These are phyloP conservation scores for Scorias spongiosa DNA, from an alignment of 2,329 filamentous ascomycete genomes.

Conservation along the genomic window DNA sequence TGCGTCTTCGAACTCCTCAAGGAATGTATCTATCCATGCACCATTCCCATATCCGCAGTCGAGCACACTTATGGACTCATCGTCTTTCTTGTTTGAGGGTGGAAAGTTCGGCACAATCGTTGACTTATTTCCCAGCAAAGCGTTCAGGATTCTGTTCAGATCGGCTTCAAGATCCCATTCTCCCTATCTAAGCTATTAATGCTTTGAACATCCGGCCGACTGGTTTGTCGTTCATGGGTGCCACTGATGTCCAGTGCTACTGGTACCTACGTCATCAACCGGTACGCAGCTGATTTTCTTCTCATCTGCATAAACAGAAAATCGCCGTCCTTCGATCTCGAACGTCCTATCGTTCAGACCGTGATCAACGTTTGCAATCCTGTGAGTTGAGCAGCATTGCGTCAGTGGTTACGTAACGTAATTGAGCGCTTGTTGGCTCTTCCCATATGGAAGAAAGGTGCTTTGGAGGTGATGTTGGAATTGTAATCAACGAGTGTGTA, in stretches of 20 bases:
- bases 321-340: background rate
- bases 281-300: constrained; percentile 17
- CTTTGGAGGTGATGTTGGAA: too few relatives aligned
- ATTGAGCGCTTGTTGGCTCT: too few relatives aligned
- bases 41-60: constrained; percentile 21
- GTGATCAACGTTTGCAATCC: too few relatives aligned
- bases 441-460: too few relatives aligned
- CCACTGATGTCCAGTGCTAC: too few relatives aligned
- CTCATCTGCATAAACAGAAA: constrained; percentile 3
- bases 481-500: too few relatives aligned
- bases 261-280: constrained; percentile 18
- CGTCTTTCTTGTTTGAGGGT: constrained; percentile 3
- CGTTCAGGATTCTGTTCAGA: constrained; percentile 14
- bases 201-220: too few relatives aligned
- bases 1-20: constrained; percentile 18
- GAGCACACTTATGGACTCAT: constrained; percentile 13
- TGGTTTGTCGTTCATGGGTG: too few relatives aligned
- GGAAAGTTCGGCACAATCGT: constrained; percentile 11
- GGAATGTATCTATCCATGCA: constrained; percentile 18
- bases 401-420: too few relatives aligned
- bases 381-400: too few relatives aligned
- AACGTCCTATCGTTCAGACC: background rate
- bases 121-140: constrained; percentile 9
- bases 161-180: constrained; percentile 15
- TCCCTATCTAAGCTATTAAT: constrained; percentile 4